Percentiles rank a stretch among this genome's conserved stretches.
phyloP scores from a whole-genome alignment of 192 early-diverging fungal genomes.

The Linnemannia schmuckeri region DNA sequence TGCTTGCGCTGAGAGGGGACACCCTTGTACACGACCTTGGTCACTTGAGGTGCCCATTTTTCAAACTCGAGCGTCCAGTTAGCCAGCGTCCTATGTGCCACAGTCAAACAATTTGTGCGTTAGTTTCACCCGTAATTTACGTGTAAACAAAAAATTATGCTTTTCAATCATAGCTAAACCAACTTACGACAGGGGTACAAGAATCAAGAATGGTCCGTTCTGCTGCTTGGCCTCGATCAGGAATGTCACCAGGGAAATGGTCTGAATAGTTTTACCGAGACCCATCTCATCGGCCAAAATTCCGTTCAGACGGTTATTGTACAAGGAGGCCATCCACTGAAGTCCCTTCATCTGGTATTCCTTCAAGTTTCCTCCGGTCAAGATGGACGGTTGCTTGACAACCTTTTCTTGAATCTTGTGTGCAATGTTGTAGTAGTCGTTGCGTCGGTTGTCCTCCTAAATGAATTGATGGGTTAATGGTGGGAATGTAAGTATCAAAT shows the following conservation, averaged over 20 bases:
- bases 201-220: slow-evolving; percentile 95
- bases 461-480: neutral
- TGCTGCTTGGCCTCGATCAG: slow-evolving; percentile 95
- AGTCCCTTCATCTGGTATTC: slow-evolving; percentile 97
- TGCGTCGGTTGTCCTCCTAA: slow-evolving; percentile 62
- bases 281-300: slow-evolving; percentile 99
- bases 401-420: slow-evolving; percentile 88
- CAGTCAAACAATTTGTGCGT: neutral
- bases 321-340: slow-evolving; percentile 99
- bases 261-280: slow-evolving; percentile 92
- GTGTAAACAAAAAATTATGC: slow-evolving; percentile 61
- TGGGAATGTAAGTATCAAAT: neutral
- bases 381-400: slow-evolving; percentile 80
- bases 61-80: slow-evolving; percentile 99
- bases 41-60: slow-evolving; percentile 94
- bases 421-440: slow-evolving; percentile 90
- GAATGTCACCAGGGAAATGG: slow-evolving; percentile 95
- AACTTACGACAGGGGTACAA: slow-evolving; percentile 91
- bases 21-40: slow-evolving; percentile 95
- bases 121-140: neutral
- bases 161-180: neutral
- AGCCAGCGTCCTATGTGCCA: slow-evolving; percentile 76
- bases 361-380: slow-evolving; percentile 93
- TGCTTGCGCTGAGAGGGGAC: slow-evolving; percentile 77
- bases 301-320: slow-evolving; percentile 98